Evolutionary conservation across 306 rosid genomes (phyloP).

Genomic region (Cicer pinnatifidum): DNA sequence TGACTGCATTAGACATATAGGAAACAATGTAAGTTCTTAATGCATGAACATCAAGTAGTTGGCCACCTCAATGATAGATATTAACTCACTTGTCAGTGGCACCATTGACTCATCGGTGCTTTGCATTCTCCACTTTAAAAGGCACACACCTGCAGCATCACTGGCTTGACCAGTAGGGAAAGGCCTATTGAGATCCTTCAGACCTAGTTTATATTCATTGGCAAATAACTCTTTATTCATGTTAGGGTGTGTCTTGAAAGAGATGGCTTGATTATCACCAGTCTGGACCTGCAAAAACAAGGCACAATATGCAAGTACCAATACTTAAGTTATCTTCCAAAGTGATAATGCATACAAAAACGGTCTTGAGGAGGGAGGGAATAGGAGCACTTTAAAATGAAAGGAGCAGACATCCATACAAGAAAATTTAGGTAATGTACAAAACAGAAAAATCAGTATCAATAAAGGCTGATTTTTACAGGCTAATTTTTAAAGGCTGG

Average conservation of each 20-base stretch:
- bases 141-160: conserved; percentile 82
- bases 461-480: no score
- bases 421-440: background rate
- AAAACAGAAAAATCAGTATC: background rate
- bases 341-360: conserved; percentile 29
- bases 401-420: conserved; percentile 1
- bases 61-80: background rate
- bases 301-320: conserved; percentile 25
- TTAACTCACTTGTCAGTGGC: conserved; percentile 74
- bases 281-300: conserved; percentile 77
- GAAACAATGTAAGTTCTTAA: conserved; percentile 28
- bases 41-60: conserved; percentile 26
- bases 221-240: conserved; percentile 95
- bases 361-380: background rate
- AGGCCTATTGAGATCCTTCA: conserved; percentile 83
- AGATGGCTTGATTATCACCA: conserved; percentile 77
- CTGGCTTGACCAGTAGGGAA: conserved; percentile 89
- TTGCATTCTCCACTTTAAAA: conserved; percentile 93
- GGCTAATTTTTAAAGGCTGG: background rate
- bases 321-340: conserved; percentile 15
- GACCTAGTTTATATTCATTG: conserved; percentile 67
- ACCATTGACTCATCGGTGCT: conserved; percentile 84
- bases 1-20: conserved; percentile 66
- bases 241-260: conserved; percentile 97
- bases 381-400: conserved; percentile 2